phyloP scores from a whole-genome alignment of 768 basidiomycete genomes.

The Terana coerulea region DNA sequence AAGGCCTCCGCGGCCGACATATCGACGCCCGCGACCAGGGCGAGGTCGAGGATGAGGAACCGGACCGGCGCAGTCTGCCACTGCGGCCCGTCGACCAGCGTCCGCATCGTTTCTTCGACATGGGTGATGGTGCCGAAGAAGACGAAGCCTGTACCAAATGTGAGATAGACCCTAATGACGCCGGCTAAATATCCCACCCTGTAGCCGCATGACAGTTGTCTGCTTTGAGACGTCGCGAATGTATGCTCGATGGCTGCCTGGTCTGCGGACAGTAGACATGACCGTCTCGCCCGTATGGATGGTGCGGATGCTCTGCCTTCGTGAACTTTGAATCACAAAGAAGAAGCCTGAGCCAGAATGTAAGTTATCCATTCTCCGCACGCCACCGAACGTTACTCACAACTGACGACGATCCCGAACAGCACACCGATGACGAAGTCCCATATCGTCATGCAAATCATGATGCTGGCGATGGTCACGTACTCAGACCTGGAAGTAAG shows the following conservation, averaged over 20 bases:
- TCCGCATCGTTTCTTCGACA: slow-evolving; percentile 84
- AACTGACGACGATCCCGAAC: slow-evolving; percentile 89
- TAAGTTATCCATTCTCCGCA: too few relatives aligned
- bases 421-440: slow-evolving; percentile 94
- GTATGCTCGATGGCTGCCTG: slow-evolving; percentile 82
- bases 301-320: slow-evolving; percentile 76
- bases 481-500: slow-evolving; percentile 58
- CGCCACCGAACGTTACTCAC: slow-evolving; percentile 42
- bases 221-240: slow-evolving; percentile 91
- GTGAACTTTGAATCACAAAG: slow-evolving; percentile 96
- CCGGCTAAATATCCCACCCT: too few relatives aligned
- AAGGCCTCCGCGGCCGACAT: slow-evolving; percentile 95
- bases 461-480: slow-evolving; percentile 79
- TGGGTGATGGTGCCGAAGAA: slow-evolving; percentile 92
- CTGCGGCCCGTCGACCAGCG: slow-evolving; percentile 62
- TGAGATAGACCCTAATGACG: background rate
- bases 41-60: slow-evolving; percentile 86
- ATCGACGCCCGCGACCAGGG: slow-evolving; percentile 86
- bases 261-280: slow-evolving; percentile 88
- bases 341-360: slow-evolving; percentile 60
- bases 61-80: slow-evolving; percentile 78
- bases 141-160: slow-evolving; percentile 55
- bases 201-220: slow-evolving; percentile 82
- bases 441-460: slow-evolving; percentile 89
- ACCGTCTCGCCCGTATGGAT: slow-evolving; percentile 80